Percentiles rank a stretch among this genome's conserved stretches.
Conservation (phyloP, 805 yeast genomes). For the Saccharomycopsis sp. region DNA sequence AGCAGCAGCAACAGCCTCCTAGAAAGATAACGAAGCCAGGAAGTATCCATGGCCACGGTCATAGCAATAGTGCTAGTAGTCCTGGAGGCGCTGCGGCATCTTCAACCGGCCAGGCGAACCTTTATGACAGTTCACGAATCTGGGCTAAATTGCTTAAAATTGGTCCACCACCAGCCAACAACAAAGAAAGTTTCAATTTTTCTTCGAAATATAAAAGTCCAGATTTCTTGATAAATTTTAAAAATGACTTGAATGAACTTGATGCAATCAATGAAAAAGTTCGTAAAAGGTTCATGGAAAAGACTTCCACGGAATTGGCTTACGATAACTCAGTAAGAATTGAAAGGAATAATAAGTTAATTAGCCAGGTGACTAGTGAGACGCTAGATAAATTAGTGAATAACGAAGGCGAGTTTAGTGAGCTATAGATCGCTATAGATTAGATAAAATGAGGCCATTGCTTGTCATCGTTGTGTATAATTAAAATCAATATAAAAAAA, state of each 20-base stretch:
- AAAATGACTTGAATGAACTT: slow-evolving; percentile 17
- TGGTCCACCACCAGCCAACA: neutral
- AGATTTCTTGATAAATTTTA: slow-evolving; percentile 17
- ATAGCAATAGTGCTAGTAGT: slow-evolving; percentile 2
- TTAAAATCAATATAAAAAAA: no score
- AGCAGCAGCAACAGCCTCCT: neutral
- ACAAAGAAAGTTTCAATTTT: neutral
- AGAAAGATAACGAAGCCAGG: neutral
- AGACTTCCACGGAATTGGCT: slow-evolving; percentile 5
- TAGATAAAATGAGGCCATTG: neutral
- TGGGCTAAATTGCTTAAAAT: slow-evolving; percentile 19
- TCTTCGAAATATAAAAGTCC: slow-evolving; percentile 3
- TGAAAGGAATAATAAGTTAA: slow-evolving; percentile 10
- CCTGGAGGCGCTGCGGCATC: neutral
- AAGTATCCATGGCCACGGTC: neutral
- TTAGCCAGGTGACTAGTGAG: slow-evolving; percentile 12
- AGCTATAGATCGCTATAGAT: neutral
- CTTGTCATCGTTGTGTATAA: no score
- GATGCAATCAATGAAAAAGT: slow-evolving; percentile 17
- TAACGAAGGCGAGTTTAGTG: slow-evolving; percentile 14
- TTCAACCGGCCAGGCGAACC: neutral
- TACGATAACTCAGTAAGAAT: slow-evolving; percentile 15
- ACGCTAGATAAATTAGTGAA: slow-evolving; percentile 17
- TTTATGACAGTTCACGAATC: slow-evolving; percentile 19
- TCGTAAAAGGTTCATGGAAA: slow-evolving; percentile 4